Base-by-base conservation (phyloP, 805 yeast species). In the Spathaspora passalidarum region DNA sequence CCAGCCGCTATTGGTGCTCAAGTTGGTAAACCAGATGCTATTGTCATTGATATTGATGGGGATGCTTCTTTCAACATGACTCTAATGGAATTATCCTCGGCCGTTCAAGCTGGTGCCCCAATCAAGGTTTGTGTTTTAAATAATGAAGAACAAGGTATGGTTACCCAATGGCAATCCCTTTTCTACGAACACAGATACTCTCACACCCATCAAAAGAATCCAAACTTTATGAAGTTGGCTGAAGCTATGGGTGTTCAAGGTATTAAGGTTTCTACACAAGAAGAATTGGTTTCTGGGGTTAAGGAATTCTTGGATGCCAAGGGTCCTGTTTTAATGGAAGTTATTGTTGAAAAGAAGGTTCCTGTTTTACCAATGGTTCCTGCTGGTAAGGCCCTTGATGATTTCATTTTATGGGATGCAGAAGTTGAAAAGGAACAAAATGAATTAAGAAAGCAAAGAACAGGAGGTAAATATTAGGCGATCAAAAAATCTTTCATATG, bases 1-100 rank as follows among this genome's bases (percentile, higher is more conserved):
- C 99, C 99, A 22, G 86, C 98, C 29, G 98, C 98, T 46, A 94
- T 92, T 66, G 99, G 99, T 65, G 98, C 98, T 38, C 97, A 94
- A 77, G 81, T 94, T 35, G 98, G 95, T 47, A 84, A 82, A 60
- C 99, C 98, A 49, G 96, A 94, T 54, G 92, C 96, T 38, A 72
- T 87, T 54, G 98, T 94, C 55, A 88, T 94, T 60, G 99, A 94
- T 63, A 89, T 94, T 57, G 99, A 94, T 66, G 99, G 99, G 59
- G 99, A 94, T 68, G 99, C 98, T 17, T 88, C 97, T n/a, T 94
- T 94, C 79, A 88, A 87, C 76, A 94, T 94, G 99, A 90, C 99
- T 19, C 76, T 94, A 52, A 87, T 83, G 68, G 99, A 94, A 76
- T 76, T 94, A 63, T 80, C 92, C 18, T 84, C 96, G 35, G 99